Conservation (phyloP, 1,139 yeast species). For the Kurtzmaniella quercitrusa region DNA sequence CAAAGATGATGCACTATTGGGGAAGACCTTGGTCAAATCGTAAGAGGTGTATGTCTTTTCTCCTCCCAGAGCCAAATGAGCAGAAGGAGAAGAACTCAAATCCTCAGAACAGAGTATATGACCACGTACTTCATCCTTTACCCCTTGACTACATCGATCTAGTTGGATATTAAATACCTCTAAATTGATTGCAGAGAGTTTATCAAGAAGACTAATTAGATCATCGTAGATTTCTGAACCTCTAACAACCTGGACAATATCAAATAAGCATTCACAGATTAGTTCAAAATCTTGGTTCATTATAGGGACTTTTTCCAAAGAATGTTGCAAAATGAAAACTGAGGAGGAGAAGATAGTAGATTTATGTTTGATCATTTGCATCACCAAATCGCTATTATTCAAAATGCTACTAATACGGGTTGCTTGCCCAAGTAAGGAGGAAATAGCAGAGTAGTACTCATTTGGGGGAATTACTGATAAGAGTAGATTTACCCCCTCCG, state of each 20-base stretch:
- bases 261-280: slow-evolving; percentile 25
- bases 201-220: slow-evolving; percentile 22
- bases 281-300: slow-evolving; percentile 29
- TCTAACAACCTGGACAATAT: slow-evolving; percentile 30
- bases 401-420: slow-evolving; percentile 29
- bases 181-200: slow-evolving; percentile 29
- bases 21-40: slow-evolving; percentile 27
- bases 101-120: background rate
- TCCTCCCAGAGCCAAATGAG: background rate
- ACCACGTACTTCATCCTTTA: slow-evolving; percentile 29
- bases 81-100: background rate
- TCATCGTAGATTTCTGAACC: slow-evolving; percentile 25
- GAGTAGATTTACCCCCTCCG: slow-evolving; percentile 22
- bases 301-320: slow-evolving; percentile 30
- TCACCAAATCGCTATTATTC: slow-evolving; percentile 27
- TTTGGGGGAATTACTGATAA: slow-evolving; percentile 22
- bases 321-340: slow-evolving; percentile 22
- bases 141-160: slow-evolving; percentile 19
- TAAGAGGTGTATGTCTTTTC: slow-evolving; percentile 13
- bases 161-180: slow-evolving; percentile 23
- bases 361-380: slow-evolving; percentile 34
- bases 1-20: slow-evolving; percentile 14
- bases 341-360: slow-evolving; percentile 25
- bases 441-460: slow-evolving; percentile 25
- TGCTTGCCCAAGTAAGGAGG: slow-evolving; percentile 25